Conservation (phyloP, 2,329 filamentous ascomycete species). For the Helicocarpus griseus region DNA sequence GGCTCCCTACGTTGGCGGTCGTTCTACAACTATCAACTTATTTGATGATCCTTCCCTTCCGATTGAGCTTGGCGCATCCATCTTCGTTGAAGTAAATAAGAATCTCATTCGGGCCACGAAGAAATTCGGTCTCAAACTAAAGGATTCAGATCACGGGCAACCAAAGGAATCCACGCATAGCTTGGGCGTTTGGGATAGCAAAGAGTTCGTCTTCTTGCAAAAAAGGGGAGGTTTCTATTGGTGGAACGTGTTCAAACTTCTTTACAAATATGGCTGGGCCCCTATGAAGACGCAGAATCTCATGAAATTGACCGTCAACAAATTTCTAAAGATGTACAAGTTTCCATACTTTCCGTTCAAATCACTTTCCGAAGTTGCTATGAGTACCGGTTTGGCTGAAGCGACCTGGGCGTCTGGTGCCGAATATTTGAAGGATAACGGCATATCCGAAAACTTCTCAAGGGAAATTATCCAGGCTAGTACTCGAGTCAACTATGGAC, state of each 20-base stretch:
- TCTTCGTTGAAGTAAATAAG: constrained; percentile 77
- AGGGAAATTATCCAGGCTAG: constrained; percentile 80
- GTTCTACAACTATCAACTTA: constrained; percentile 72
- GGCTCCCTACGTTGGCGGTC: constrained; percentile 66
- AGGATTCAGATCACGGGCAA: constrained; percentile 39
- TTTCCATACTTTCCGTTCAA: constrained; percentile 74
- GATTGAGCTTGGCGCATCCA: constrained; percentile 81
- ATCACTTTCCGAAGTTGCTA: constrained; percentile 59
- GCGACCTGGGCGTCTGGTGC: constrained; percentile 63
- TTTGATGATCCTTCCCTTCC: constrained; percentile 58
- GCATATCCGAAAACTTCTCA: constrained; percentile 58
- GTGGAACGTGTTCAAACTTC: constrained; percentile 70
- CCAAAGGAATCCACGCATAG: constrained; percentile 37
- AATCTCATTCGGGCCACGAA: constrained; percentile 67
- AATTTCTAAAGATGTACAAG: constrained; percentile 73
- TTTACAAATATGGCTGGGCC: constrained; percentile 77
- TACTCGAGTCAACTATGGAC: constrained; percentile 89
- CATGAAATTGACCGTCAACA: constrained; percentile 59
- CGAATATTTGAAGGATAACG: constrained; percentile 59
- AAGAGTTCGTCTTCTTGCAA: constrained; percentile 59
- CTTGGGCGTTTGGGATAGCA: constrained; percentile 78
- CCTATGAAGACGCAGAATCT: constrained; percentile 64
- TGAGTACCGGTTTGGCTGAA: constrained; percentile 56
- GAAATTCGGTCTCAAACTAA: constrained; percentile 58
- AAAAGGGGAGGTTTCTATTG: constrained; percentile 53